Conservation (phyloP, 192 early-diverging fungal genomes). For the Cladochytrium replicatum region DNA sequence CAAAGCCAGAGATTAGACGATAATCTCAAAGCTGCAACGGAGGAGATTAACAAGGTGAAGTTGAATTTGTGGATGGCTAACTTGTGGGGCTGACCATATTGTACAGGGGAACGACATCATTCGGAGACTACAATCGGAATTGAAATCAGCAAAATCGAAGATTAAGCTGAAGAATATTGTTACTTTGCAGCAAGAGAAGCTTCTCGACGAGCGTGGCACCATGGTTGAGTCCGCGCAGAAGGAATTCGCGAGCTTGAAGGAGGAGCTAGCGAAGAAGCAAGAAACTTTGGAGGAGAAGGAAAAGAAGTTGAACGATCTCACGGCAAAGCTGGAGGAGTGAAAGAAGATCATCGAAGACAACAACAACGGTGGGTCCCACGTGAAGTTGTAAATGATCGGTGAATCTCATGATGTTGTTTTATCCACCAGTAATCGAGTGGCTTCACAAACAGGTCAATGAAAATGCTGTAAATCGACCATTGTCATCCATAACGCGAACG, state of each 20-base stretch:
- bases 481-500: background rate
- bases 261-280: conserved; percentile 6
- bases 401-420: background rate
- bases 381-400: too few relatives aligned
- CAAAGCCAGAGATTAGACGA: conserved; percentile 27
- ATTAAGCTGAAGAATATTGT: conserved; percentile 48
- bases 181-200: conserved; percentile 48
- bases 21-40: conserved; percentile 13
- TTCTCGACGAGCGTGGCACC: conserved; percentile 36
- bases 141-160: conserved; percentile 37
- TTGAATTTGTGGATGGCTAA: background rate
- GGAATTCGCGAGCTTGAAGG: conserved; percentile 24
- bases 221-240: conserved; percentile 27
- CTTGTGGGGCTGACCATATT: too few relatives aligned
- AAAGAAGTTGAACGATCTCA: conserved; percentile 21
- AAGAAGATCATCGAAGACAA: conserved; percentile 45
- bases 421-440: conserved; percentile 45
- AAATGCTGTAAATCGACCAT: conserved; percentile 35
- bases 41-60: conserved; percentile 40
- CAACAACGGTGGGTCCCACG: conserved; percentile 26
- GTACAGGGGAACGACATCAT: conserved; percentile 58
- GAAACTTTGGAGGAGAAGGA: conserved; percentile 6
- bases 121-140: conserved; percentile 37
- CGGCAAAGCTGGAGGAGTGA: conserved; percentile 27
- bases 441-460: conserved; percentile 56